Base-by-base conservation (phyloP, 2,329 filamentous ascomycete species). In the Fusarium sacchari region DNA sequence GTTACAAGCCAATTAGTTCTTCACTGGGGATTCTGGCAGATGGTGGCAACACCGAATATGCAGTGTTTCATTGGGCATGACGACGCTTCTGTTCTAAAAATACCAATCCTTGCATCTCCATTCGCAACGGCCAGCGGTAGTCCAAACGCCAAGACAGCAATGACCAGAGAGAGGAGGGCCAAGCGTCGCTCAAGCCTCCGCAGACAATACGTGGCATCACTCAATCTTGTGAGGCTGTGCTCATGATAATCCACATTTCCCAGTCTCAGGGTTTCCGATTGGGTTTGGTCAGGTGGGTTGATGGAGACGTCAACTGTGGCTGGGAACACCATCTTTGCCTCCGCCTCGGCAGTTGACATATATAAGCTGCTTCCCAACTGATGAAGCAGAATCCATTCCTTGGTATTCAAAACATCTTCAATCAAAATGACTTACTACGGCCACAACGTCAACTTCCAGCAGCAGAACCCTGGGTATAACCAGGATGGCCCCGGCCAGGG, bases 181-280 rank as follows among this genome's bases (percentile, higher is more conserved):
- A 32, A 64, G 37, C 43, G 34, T 53, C 52, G 59, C 36, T 40
- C 53, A 64, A 52, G 52, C 59, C 67, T 64, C 65, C 49, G 43
- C 34, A 62, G 43, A 40, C 36, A 47, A 42, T 71, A 71, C 68
- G 68, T 71, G 68, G 67, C 67, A 71, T 71, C 60, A 71, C 50
- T 61, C 55, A 61, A 24, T 42, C 20, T 40, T 24, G 32, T 67
- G 67, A 53, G 68, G 68, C 68, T 60, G 61, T 71, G 68, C 61
- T 59, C 36, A 37, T 32, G 39, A 26, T 9, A 71, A 40, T 36
- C 52, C 60, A 71, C 68, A 26, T 42, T 62, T 52, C 18, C 32
- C 55, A 26, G n/a, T 32, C 28, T 61, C 44, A 42, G 20, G 9
- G 24, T 26, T 15, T 30, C 56, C 49, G 55, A 71, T 71, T 71